These are phyloP conservation scores for Hippophae tibetana DNA, from an alignment of 306 rosid genomes.

Conservation along the genomic window DNA sequence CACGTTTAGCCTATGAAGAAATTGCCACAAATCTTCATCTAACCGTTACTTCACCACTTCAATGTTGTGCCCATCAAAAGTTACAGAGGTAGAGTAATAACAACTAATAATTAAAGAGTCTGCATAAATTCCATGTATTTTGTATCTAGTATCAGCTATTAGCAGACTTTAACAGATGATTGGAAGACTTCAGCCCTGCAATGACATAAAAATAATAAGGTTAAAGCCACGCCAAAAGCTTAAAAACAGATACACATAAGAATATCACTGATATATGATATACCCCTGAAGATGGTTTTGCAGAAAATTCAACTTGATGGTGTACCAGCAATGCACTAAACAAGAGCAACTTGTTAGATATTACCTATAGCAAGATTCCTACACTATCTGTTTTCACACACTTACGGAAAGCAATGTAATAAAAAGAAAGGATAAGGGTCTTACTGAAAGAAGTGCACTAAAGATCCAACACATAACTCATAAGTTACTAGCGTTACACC, in stretches of 20 bases:
- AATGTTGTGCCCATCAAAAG: conserved; percentile 45
- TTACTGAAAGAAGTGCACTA: conserved; percentile 66
- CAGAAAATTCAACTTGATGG: conserved; percentile 44
- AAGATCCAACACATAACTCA: conserved; percentile 85
- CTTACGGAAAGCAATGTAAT: not conserved
- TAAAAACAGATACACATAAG: not conserved
- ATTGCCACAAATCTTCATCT: conserved; percentile 33
- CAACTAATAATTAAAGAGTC: conserved; percentile 27
- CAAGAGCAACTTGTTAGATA: conserved; percentile 19
- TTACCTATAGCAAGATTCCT: conserved; percentile 4
- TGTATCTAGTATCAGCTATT: conserved; percentile 35
- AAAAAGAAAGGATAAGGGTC: conserved; percentile 15
- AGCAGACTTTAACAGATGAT: conserved; percentile 44
- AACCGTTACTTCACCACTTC: conserved; percentile 24
- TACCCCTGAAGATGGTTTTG: conserved; percentile 56
- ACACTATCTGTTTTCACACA: not conserved
- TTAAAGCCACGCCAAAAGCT: conserved; percentile 4
- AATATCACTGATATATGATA: conserved; percentile 1
- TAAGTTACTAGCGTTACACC: conserved; percentile 67
- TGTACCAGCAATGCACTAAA: conserved; percentile 73
- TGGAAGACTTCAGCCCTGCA: conserved; percentile 56
- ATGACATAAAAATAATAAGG: conserved; percentile 7
- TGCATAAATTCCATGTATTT: conserved; percentile 35
- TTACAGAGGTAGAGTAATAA: conserved; percentile 23
- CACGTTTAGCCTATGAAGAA: conserved; percentile 39